A percentile compares a stretch with the other conserved stretches of the same genome.
phyloP scores from a whole-genome alignment of 139 green algal species.

The Picochlorum sp. region DNA sequence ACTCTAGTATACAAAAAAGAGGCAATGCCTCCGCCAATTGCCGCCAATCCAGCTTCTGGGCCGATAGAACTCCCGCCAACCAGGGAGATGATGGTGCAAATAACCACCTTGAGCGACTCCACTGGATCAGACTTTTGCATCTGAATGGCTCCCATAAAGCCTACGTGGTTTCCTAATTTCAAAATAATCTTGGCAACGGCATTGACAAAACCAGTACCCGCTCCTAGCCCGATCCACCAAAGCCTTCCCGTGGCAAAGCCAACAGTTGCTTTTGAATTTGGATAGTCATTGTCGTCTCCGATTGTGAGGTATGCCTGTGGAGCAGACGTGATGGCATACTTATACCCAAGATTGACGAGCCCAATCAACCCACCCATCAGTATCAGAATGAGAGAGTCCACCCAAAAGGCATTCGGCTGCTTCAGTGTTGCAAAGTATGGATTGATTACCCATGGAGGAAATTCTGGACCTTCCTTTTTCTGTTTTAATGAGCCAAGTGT shows the following conservation, averaged over 20 bases:
- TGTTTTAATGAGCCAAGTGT: too few relatives aligned
- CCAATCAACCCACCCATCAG: neutral
- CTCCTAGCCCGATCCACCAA: constrained; percentile 5
- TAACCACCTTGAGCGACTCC: neutral
- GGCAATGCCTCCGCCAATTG: neutral
- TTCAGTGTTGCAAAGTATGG: neutral
- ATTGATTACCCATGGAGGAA: constrained; percentile 1
- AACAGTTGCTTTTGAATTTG: neutral
- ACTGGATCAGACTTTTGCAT: neutral
- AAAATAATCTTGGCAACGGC: neutral
- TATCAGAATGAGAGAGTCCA: neutral
- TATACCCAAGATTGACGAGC: neutral
- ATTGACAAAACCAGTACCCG: neutral
- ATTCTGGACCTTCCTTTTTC: neutral
- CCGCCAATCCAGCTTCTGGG: constrained; percentile 1
- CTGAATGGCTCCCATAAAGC: neutral
- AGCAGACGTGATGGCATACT: neutral
- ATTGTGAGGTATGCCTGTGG: neutral
- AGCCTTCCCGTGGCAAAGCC: neutral
- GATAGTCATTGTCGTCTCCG: neutral
- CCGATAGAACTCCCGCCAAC: neutral
- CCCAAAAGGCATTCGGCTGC: neutral
- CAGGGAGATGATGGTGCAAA: neutral
- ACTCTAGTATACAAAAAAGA: neutral
- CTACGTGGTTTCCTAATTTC: neutral